These are phyloP conservation scores for Yamagishiella unicocca DNA, from an alignment of 139 green algal species.

Conservation along the genomic window DNA sequence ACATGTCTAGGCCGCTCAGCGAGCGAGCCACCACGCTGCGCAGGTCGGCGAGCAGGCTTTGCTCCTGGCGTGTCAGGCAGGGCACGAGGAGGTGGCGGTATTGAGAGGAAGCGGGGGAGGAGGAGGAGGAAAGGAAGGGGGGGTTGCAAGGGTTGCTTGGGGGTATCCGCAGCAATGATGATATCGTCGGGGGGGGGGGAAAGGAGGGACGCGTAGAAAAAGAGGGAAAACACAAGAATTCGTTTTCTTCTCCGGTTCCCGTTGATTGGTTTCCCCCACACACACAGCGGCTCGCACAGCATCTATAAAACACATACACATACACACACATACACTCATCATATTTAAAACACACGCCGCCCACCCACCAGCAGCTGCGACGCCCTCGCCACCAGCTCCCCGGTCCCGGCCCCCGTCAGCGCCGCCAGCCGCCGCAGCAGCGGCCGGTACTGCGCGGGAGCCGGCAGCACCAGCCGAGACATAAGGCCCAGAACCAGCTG, in stretches of 20 bases:
- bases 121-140: neutral
- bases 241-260: too few relatives aligned
- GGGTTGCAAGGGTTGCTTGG: too few relatives aligned
- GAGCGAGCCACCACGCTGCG: conserved; percentile 83
- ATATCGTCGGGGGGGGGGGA: too few relatives aligned
- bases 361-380: conserved; percentile 77
- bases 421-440: conserved; percentile 84
- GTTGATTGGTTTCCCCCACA: too few relatives aligned
- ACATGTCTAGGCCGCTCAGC: conserved; percentile 94
- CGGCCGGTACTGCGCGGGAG: conserved; percentile 79
- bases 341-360: neutral
- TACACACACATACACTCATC: conserved; percentile 8
- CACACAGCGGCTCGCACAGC: too few relatives aligned
- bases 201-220: too few relatives aligned
- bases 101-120: neutral
- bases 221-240: too few relatives aligned
- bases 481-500: conserved; percentile 87
- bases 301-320: too few relatives aligned
- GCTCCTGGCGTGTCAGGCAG: conserved; percentile 69
- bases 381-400: conserved; percentile 66
- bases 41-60: conserved; percentile 91
- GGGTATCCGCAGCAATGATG: too few relatives aligned
- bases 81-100: neutral
- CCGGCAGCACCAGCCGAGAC: conserved; percentile 80
- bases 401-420: conserved; percentile 69